Conservation (phyloP, 2,329 filamentous ascomycete species). For the Epichloe sylvatica region DNA sequence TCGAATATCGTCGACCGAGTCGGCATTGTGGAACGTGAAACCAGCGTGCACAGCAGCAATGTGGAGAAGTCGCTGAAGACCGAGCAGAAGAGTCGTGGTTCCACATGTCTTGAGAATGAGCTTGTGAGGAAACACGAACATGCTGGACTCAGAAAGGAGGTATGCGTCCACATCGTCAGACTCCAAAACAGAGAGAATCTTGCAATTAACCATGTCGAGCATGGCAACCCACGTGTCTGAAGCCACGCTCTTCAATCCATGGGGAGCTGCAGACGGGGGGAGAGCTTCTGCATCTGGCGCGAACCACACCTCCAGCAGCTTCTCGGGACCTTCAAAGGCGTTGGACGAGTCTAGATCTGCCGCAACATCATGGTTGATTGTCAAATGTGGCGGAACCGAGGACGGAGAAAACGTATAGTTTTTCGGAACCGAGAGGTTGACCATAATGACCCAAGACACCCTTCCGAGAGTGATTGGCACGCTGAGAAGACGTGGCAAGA, state of each 20-base stretch:
- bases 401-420: constrained; percentile 74
- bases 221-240: constrained; percentile 85
- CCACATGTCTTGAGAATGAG: constrained; percentile 97
- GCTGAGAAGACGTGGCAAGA: not conserved
- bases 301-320: constrained; percentile 98
- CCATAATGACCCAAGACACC: constrained; percentile 39
- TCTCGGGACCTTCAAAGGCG: constrained; percentile 96
- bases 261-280: constrained; percentile 53
- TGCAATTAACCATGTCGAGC: constrained; percentile 97
- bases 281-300: constrained; percentile 62
- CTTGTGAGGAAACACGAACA: constrained; percentile 99
- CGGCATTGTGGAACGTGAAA: constrained; percentile 68
- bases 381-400: constrained; percentile 74
- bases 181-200: constrained; percentile 86
- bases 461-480: not conserved
- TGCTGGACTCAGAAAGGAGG: constrained; percentile 94
- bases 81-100: constrained; percentile 83
- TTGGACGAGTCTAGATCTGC: constrained; percentile 87
- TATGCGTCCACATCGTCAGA: constrained; percentile 94
- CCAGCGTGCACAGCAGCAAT: constrained; percentile 79
- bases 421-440: constrained; percentile 65
- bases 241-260: constrained; percentile 75
- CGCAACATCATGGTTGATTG: constrained; percentile 91
- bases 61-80: constrained; percentile 78
- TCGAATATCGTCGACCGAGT: constrained; percentile 49